Conservation (phyloP, 331 rosid genomes). For the Malus hybrid region DNA sequence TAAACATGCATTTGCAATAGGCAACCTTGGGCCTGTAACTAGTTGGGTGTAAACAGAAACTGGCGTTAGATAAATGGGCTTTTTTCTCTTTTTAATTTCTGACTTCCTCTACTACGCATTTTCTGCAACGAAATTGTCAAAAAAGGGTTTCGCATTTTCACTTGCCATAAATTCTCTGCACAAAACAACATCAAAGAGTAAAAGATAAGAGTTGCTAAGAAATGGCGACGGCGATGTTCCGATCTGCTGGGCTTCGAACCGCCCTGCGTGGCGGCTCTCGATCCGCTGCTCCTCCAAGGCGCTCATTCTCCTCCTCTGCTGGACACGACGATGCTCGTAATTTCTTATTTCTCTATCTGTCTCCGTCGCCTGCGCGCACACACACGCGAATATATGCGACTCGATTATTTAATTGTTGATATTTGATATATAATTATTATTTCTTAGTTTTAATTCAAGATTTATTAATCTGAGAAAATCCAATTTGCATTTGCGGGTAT, state of each 20-base stretch:
- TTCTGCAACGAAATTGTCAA: not conserved
- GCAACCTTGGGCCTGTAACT: not conserved
- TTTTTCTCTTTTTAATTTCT: not conserved
- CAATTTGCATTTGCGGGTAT: not conserved
- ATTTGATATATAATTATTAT: too few relatives aligned
- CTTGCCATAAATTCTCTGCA: not conserved
- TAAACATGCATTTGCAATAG: not conserved
- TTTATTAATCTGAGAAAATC: not conserved
- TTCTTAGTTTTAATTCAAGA: not conserved
- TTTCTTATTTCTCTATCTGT: constrained; percentile 12
- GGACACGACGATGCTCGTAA: constrained; percentile 76
- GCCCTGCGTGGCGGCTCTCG: constrained; percentile 54
- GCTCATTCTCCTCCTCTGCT: constrained; percentile 58
- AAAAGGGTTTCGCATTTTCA: not conserved
- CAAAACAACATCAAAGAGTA: not conserved
- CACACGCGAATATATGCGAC: not conserved
- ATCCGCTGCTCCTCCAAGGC: constrained; percentile 37
- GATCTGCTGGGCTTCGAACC: constrained; percentile 69
- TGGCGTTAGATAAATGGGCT: not conserved
- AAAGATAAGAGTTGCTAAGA: constrained; percentile 4
- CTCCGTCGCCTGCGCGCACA: not conserved
- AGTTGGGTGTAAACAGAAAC: not conserved
- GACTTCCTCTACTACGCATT: not conserved
- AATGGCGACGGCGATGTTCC: constrained; percentile 70
- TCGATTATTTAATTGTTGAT: not conserved